Percentiles rank a stretch among this genome's conserved stretches.
phyloP scores from a whole-genome alignment of 441 rosid species.

The Populus hybrid region DNA sequence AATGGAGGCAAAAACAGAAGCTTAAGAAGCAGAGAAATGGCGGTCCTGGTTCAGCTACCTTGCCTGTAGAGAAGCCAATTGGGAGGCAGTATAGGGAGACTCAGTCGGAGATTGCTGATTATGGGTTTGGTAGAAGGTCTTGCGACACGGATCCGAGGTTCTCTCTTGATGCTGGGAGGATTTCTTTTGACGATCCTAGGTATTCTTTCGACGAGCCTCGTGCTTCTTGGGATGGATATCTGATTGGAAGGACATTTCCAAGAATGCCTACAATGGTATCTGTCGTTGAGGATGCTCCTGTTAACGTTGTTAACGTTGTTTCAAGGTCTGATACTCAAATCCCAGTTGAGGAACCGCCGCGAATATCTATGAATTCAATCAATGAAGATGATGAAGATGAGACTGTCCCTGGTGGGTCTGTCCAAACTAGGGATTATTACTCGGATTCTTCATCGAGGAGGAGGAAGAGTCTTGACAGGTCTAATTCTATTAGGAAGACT shows the following conservation, averaged over 20 bases:
- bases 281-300: constrained; percentile 86
- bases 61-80: constrained; percentile 95
- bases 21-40: constrained; percentile 69
- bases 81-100: constrained; percentile 92
- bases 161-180: constrained; percentile 84
- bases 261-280: constrained; percentile 88
- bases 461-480: constrained; percentile 88
- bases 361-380: constrained; percentile 24
- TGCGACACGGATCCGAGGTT: constrained; percentile 99
- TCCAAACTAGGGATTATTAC: constrained; percentile 91
- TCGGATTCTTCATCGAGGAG: constrained; percentile 79
- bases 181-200: constrained; percentile 86
- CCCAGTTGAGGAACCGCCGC: constrained; percentile 71
- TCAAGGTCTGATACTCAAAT: constrained; percentile 78
- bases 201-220: constrained; percentile 93
- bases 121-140: constrained; percentile 94
- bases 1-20: constrained; percentile 98
- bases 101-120: constrained; percentile 97
- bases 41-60: constrained; percentile 59
- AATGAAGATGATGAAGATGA: constrained; percentile 54
- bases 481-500: constrained; percentile 78
- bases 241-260: constrained; percentile 65
- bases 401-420: constrained; percentile 79
- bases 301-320: constrained; percentile 47
- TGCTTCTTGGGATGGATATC: constrained; percentile 93